Conservation (phyloP, 1,284 basidiomycete genomes). For the Cerrena zonata region DNA sequence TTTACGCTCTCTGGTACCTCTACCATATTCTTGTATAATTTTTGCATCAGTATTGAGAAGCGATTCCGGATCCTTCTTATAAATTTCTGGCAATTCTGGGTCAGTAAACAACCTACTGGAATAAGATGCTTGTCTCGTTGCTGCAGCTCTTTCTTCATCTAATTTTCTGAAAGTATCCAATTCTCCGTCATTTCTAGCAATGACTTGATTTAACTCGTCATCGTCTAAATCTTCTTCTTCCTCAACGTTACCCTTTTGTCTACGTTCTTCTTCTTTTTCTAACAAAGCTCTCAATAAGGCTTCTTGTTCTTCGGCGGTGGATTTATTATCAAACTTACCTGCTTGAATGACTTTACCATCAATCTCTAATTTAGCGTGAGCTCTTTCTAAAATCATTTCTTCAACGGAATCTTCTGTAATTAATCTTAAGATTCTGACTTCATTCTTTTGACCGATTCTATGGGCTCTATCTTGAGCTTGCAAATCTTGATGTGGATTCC, state of each 20-base stretch:
- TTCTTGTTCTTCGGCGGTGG: constrained; percentile 95
- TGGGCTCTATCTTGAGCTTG: constrained; percentile 99
- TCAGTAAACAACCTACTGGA: no score
- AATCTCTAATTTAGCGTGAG: constrained; percentile 95
- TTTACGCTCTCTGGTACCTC: constrained; percentile 84
- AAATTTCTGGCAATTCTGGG: no score
- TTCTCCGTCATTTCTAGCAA: constrained; percentile 84
- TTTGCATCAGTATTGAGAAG: no score
- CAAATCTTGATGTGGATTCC: constrained; percentile 96
- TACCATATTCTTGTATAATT: no score
- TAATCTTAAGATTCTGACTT: constrained; percentile 92
- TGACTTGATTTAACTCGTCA: constrained; percentile 92
- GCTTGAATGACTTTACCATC: constrained; percentile 99
- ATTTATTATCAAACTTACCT: constrained; percentile 98
- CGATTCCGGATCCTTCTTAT: no score
- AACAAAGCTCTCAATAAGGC: constrained; percentile 70
- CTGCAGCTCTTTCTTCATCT: constrained; percentile 84
- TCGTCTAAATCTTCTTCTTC: constrained; percentile 95
- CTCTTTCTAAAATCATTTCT: constrained; percentile 93
- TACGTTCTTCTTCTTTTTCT: constrained; percentile 47
- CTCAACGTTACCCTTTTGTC: constrained; percentile 88
- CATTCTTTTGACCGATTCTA: constrained; percentile 99
- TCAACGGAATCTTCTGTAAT: constrained; percentile 98
- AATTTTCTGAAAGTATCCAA: constrained; percentile 75
- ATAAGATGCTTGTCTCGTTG: constrained; percentile 86